Base-by-base conservation (phyloP, 805 yeast species). In the Saccharomycopsis fermentans region DNA sequence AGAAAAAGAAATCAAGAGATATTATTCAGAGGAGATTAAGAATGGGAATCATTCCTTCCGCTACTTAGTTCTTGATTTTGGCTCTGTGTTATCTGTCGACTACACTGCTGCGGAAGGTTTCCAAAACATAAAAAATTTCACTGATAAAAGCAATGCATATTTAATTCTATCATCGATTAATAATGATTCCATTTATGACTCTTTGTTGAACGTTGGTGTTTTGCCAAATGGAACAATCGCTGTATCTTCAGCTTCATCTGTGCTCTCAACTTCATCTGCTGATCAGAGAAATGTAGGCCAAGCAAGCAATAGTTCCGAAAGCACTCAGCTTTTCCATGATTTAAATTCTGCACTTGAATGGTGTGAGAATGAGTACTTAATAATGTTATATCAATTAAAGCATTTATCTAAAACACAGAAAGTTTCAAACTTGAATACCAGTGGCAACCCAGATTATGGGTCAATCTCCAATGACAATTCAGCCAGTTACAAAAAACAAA, bases 51-150 rank as follows among this genome's bases (percentile, higher is more conserved):
- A 68, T 11, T 84, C 51, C n/a, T 60, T 94, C 65, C 82, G 87
- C 66, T 94, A 84, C 68, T 73, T 94, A 62, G 82, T 94, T 55
- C 69, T 94, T 54, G 99, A 94, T 71, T 84, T 94, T 78, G 84
- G 84, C 64, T 82, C 85, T 40, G 96, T 94, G 34, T 78, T 79
- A 55, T 79, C 87, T 63, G 66, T 94, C 63, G 99, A 94, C 71
- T 94, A 87, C 66, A 87, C 96, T 52, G 97, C 98, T 0, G 96
- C 97, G 9, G 98, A 94, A 70, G 96, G 97, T 0, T 88, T 94
- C 69, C 82, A 90, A 64, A 77, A 97, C 65, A 86, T 94, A 61
- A 82, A 88, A 68, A 85, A 95, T 62, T 79, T 91, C 65, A 74
- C 90, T 17, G 80, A 80, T 59, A 84, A 86, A 21, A 84, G 82